Conservation (phyloP, 176 grass and related monocot species). For the Avena sativa region DNA sequence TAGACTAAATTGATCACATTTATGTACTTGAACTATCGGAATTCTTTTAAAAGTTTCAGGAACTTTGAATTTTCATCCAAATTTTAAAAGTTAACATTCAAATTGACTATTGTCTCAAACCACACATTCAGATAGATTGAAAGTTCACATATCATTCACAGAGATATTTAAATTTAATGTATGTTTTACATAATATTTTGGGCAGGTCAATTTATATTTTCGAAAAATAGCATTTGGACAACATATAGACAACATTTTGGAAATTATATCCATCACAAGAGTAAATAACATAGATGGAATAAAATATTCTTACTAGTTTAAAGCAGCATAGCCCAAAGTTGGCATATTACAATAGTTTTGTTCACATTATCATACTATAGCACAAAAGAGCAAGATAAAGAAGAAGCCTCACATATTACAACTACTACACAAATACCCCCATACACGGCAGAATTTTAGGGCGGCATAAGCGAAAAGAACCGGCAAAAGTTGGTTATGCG, state of each 20-base stretch:
- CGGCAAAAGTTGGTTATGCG: too few relatives aligned
- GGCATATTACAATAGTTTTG: background rate
- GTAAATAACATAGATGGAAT: background rate
- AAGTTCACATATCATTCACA: too few relatives aligned
- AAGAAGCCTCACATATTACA: background rate
- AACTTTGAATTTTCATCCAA: background rate
- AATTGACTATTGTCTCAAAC: too few relatives aligned
- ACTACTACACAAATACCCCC: too few relatives aligned
- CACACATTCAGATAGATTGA: too few relatives aligned
- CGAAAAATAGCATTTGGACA: background rate
- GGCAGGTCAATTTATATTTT: background rate
- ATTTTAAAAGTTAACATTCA: too few relatives aligned
- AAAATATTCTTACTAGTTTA: background rate
- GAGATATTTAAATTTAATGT: too few relatives aligned
- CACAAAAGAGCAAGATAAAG: background rate
- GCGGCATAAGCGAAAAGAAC: too few relatives aligned
- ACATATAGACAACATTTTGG: background rate
- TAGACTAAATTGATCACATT: background rate
- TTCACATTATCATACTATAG: too few relatives aligned
- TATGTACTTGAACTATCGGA: background rate
- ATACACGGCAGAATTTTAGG: too few relatives aligned
- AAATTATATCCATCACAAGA: background rate
- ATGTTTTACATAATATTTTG: too few relatives aligned
- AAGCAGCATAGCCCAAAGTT: background rate
- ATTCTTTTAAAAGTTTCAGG: background rate